Conservation (phyloP, 768 basidiomycete genomes). For the Suillus paluster region DNA sequence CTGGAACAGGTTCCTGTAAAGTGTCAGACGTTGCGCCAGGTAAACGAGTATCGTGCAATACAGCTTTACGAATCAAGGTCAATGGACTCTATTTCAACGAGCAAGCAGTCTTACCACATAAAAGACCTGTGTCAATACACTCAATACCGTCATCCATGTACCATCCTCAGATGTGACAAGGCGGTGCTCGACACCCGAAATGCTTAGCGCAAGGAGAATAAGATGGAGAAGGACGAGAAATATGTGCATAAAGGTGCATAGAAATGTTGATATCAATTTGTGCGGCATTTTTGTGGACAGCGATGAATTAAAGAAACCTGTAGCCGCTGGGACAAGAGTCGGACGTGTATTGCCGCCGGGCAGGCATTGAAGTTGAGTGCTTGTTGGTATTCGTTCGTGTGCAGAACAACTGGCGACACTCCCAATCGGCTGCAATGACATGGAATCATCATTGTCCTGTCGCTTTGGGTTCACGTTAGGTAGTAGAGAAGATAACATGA, state of each 20-base stretch:
- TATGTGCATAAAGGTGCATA: neutral
- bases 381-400: neutral
- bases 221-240: slow-evolving; percentile 17
- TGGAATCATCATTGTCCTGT: neutral
- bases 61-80: slow-evolving; percentile 10
- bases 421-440: neutral
- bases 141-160: neutral
- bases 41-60: slow-evolving; percentile 15
- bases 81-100: neutral
- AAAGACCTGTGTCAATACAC: slow-evolving; percentile 8
- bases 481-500: neutral
- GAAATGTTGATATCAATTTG: neutral
- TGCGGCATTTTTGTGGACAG: neutral
- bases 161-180: neutral
- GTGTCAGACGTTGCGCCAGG: slow-evolving; percentile 16
- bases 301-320: neutral
- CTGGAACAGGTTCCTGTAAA: slow-evolving; percentile 10
- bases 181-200: slow-evolving; percentile 4
- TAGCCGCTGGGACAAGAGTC: neutral
- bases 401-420: neutral
- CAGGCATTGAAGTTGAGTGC: neutral
- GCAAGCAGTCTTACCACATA: slow-evolving; percentile 6
- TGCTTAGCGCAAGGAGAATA: slow-evolving; percentile 4
- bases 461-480: neutral
- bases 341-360: neutral